phyloP scores from a whole-genome alignment of 1,284 basidiomycete genomes.

The Marasmius oreades region DNA sequence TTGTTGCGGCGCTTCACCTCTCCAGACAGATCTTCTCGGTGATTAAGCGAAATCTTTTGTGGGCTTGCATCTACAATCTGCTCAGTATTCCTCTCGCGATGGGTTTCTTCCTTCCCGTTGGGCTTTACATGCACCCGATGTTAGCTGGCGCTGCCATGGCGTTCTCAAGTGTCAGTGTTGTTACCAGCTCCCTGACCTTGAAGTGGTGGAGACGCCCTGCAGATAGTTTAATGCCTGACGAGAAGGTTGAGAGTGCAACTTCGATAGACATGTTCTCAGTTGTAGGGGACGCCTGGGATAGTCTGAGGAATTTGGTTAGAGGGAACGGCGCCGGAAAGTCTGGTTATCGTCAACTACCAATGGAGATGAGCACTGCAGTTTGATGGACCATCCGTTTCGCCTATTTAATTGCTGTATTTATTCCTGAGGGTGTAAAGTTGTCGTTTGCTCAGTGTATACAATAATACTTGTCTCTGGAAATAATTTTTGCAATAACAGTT shows the following conservation, averaged over 20 bases:
- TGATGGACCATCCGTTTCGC: too few species aligned
- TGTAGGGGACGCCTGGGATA: conserved; percentile 40
- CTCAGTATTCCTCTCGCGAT: conserved; percentile 98
- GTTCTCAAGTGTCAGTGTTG: conserved; percentile 94
- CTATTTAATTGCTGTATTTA: too few species aligned
- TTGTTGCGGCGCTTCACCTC: conserved; percentile 93
- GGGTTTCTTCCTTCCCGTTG: conserved; percentile 93
- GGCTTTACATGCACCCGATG: conserved; percentile 95
- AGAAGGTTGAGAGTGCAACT: conserved; percentile 31
- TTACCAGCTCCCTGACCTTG: conserved; percentile 84
- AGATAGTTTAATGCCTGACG: conserved; percentile 66
- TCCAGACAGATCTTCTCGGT: conserved; percentile 87
- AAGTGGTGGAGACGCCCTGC: conserved; percentile 81
- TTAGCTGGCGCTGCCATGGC: conserved; percentile 98
- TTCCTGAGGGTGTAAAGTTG: not conserved
- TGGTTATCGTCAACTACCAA: conserved; percentile 68
- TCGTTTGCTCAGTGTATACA: not conserved
- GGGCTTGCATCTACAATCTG: conserved; percentile 93
- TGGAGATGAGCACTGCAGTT: conserved; percentile 50
- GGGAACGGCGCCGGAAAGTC: conserved; percentile 31
- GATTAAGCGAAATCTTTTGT: conserved; percentile 86
- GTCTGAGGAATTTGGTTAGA: conserved; percentile 40
- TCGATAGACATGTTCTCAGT: conserved; percentile 42
- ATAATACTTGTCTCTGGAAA: not conserved
- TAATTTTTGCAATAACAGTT: too few species aligned